Evolutionary conservation across 768 basidiomycete genomes (phyloP).

Genomic region (Suillus subaureus): DNA sequence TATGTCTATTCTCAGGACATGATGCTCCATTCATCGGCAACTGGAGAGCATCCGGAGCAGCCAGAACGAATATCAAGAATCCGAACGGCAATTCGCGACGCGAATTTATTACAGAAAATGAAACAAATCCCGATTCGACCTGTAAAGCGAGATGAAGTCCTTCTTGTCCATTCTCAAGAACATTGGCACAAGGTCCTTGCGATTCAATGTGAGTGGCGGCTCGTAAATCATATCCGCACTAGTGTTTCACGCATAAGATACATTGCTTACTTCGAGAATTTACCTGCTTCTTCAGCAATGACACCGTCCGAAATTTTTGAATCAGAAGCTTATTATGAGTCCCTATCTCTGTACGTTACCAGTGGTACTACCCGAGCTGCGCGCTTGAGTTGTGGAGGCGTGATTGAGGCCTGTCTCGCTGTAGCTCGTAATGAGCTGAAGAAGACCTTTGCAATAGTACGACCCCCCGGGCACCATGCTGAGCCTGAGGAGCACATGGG

Average conservation of each 20-base stretch:
- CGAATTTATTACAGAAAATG: conserved; percentile 70
- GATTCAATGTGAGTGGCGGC: conserved; percentile 65
- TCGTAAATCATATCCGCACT: conserved; percentile 18
- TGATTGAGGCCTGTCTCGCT: conserved; percentile 85
- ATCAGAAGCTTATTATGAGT: conserved; percentile 84
- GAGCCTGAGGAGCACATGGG: conserved; percentile 99
- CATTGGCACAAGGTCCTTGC: conserved; percentile 91
- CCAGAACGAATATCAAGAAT: conserved; percentile 80
- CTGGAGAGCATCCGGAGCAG: conserved; percentile 68
- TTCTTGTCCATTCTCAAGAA: conserved; percentile 88
- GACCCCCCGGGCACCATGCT: conserved; percentile 97
- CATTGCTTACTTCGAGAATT: conserved; percentile 12
- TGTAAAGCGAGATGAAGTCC: conserved; percentile 74
- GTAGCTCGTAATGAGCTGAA: conserved; percentile 81
- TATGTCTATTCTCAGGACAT: conserved; percentile 88
- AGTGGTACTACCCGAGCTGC: conserved; percentile 83
- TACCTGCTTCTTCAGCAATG: conserved; percentile 53
- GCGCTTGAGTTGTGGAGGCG: conserved; percentile 89
- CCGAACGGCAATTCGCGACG: conserved; percentile 61
- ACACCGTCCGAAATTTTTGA: conserved; percentile 72
- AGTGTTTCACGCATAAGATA: conserved; percentile 14
- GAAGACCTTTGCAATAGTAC: conserved; percentile 92
- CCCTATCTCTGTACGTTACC: conserved; percentile 91
- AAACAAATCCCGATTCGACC: conserved; percentile 74
- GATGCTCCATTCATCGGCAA: conserved; percentile 77